A percentile compares a stretch with the other conserved stretches of the same genome.
phyloP scores from a whole-genome alignment of 345 rosid species.

The Citrus sp. region DNA sequence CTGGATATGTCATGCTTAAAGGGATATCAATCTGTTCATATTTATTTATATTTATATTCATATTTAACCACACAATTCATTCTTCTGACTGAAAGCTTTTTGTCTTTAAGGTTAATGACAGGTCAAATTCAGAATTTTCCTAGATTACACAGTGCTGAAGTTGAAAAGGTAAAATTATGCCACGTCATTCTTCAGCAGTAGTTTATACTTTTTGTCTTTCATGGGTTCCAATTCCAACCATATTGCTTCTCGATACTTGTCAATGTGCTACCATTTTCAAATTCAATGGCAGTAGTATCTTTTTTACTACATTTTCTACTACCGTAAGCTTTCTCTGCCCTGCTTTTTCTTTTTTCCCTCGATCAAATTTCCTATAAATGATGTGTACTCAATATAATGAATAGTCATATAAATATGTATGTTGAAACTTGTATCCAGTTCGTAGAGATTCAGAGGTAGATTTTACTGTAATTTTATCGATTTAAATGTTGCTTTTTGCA shows the following conservation, averaged over 20 bases:
- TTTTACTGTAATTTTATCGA: neutral
- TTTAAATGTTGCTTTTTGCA: constrained; percentile 25
- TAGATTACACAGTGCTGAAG: constrained; percentile 41
- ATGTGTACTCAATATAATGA: neutral
- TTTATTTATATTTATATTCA: neutral
- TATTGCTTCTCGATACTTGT: neutral
- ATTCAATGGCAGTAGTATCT: neutral
- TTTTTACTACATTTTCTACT: neutral
- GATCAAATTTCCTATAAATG: neutral
- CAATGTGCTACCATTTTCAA: neutral
- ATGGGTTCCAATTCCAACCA: neutral
- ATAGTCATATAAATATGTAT: neutral
- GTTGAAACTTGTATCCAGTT: constrained; percentile 1
- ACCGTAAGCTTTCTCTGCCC: neutral
- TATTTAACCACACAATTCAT: neutral
- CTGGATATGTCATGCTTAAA: neutral
- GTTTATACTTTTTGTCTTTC: neutral
- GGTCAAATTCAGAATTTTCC: constrained; percentile 49
- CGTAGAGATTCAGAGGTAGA: neutral
- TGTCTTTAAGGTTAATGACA: constrained; percentile 38
- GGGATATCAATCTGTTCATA: neutral
- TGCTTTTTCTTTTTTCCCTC: neutral
- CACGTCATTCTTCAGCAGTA: neutral
- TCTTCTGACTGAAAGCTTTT: constrained; percentile 13
- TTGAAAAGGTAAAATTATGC: constrained; percentile 55